A percentile compares a stretch with the other conserved stretches of the same genome.
Evolutionary conservation across 495 filamentous ascomycete species (phyloP).

Genomic region (Xylaria nigripes): DNA sequence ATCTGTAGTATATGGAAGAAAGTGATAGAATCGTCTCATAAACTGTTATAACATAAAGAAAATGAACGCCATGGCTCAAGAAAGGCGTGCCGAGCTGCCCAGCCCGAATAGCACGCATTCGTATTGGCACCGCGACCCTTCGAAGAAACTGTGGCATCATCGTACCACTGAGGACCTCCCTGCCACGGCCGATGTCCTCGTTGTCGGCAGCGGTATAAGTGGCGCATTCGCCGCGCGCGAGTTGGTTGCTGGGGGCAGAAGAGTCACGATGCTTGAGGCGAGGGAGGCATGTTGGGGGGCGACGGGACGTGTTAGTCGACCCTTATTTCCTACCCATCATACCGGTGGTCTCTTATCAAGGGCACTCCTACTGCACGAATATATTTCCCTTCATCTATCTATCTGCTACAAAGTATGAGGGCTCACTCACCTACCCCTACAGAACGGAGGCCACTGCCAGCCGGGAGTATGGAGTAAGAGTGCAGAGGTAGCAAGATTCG

Average conservation of each 20-base stretch:
- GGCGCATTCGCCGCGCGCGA: conserved; percentile 56
- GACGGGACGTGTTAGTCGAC: conserved; percentile 52
- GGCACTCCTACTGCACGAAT: no score
- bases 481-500: conserved; percentile 52
- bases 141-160: conserved; percentile 49
- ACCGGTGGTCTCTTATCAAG: no score
- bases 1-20: no score
- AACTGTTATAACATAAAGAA: neutral
- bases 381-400: no score
- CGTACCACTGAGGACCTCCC: conserved; percentile 55
- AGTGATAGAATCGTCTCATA: no score
- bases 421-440: neutral
- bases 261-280: conserved; percentile 66
- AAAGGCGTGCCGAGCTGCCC: conserved; percentile 31
- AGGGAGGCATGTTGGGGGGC: conserved; percentile 70
- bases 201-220: conserved; percentile 65
- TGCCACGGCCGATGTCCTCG: conserved; percentile 50
- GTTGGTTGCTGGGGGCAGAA: conserved; percentile 28
- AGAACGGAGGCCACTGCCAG: conserved; percentile 70
- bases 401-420: neutral
- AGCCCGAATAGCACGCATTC: conserved; percentile 50
- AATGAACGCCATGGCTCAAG: neutral
- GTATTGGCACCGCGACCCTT: conserved; percentile 64
- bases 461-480: conserved; percentile 46
- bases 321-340: neutral